Evolutionary conservation across 2,329 filamentous ascomycete genomes (phyloP).

Genomic region (Colletotrichum liaoningense): DNA sequence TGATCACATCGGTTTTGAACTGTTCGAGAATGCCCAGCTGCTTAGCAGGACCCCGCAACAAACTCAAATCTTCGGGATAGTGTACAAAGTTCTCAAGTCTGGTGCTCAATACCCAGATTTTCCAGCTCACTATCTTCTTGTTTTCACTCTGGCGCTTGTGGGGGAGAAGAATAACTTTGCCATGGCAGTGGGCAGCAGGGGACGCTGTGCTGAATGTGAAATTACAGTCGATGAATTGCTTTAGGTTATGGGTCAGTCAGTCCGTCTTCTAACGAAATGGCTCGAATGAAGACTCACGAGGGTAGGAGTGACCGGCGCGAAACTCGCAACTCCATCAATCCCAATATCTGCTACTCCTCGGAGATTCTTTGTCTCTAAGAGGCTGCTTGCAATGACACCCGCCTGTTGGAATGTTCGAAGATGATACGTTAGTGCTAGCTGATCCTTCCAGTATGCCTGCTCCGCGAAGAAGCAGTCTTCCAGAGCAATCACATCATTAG

Average conservation of each 20-base stretch:
- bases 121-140: conserved; percentile 40
- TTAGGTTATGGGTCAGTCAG: not conserved
- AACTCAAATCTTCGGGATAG: conserved; percentile 42
- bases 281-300: not conserved
- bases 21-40: conserved; percentile 29
- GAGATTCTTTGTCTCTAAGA: not conserved
- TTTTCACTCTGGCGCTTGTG: not conserved
- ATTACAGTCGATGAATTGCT: conserved; percentile 29
- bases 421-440: conserved; percentile 27
- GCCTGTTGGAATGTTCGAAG: conserved; percentile 13
- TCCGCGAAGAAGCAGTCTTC: conserved; percentile 5
- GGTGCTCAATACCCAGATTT: conserved; percentile 48
- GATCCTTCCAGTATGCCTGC: conserved; percentile 24
- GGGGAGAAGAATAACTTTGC: conserved; percentile 46
- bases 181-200: conserved; percentile 43
- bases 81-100: conserved; percentile 40
- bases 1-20: conserved; percentile 47
- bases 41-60: conserved; percentile 39
- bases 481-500: not conserved
- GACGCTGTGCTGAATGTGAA: conserved; percentile 46
- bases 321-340: conserved; percentile 22
- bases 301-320: not conserved
- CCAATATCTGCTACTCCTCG: not conserved
- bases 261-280: too few relatives aligned
- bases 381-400: not conserved